Evolutionary conservation across 2,329 filamentous ascomycete genomes (phyloP), one percentile per base, ranked within the genome.

Genomic region (Ambrosiella cleistominuta): DNA sequence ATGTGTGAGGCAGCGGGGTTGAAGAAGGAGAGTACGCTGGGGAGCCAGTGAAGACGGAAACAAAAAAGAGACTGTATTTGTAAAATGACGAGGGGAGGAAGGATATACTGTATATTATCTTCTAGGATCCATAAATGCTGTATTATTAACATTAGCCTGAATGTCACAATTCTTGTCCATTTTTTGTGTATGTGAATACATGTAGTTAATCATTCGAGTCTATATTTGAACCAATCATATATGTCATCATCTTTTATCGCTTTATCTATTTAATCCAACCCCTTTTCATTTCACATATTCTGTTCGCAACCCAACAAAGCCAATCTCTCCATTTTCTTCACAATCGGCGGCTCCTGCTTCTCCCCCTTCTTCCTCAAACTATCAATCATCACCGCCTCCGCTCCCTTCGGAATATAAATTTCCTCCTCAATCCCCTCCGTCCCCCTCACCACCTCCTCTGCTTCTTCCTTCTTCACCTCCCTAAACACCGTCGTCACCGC

Each of bases 401-500:
- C 75, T 2, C 77, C 77, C n/a, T 66, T 70, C 4, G 72, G 70
- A 59, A 62, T 68, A 68, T 64, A 70, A 40, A 62, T 57, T 54
- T 56, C 64, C 6, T 56, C 59, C 37, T 58, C 51, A 7, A 59
- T 52, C 19, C 52, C 52, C 37, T 54, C 52, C 1, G 56, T 53
- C 12, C 52, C 37, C 52, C 35, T 38, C 1, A 62, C 63, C 57
- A 62, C 59, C 54, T 27, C 27, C 4, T 27, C 2, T 27, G 59
- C 39, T 45, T 63, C 59, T 42, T 63, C 62, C 44, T 62, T 61
- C 40, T 62, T 57, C 15, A 61, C 57, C 36, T 62, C 61, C 13
- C 62, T 57, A 67, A 86, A 95, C 0, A 95, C 85, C 64, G 94
- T 85, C 8, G 70, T 73, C 13, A 89, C 74, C 49, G 85, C 84